These are phyloP conservation scores for Tuber calosporum DNA, from an alignment of 495 filamentous ascomycete genomes.

Conservation along the genomic window DNA sequence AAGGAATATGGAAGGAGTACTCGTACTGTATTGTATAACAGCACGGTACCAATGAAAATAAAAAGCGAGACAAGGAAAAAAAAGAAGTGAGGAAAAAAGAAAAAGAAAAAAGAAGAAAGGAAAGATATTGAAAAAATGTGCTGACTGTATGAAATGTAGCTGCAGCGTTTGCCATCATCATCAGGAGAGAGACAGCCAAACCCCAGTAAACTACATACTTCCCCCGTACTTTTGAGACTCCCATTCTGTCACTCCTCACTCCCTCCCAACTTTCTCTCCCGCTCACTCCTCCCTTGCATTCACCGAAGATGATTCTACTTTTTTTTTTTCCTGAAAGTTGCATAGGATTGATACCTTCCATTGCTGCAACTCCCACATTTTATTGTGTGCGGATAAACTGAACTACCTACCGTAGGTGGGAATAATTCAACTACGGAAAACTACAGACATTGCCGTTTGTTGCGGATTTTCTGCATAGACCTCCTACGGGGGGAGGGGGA, in stretches of 20 bases:
- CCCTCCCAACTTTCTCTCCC: not conserved
- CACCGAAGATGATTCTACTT: constrained; percentile 2
- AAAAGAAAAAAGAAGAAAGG: constrained; percentile 17
- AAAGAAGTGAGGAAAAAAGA: constrained; percentile 14
- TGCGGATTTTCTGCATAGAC: constrained; percentile 19
- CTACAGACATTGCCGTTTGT: constrained; percentile 33
- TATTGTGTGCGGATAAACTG: constrained; percentile 26
- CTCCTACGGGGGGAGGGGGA: constrained; percentile 17
- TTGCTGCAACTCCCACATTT: constrained; percentile 20
- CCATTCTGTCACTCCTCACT: not conserved
- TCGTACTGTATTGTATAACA: not conserved
- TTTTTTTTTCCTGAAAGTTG: constrained; percentile 14
- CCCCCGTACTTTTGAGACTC: constrained; percentile 12
- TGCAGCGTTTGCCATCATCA: constrained; percentile 8
- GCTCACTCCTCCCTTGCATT: constrained; percentile 2
- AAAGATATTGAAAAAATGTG: constrained; percentile 21
- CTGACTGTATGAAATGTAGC: not conserved
- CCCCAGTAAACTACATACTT: constrained; percentile 17
- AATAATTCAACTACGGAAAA: constrained; percentile 31
- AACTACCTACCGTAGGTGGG: constrained; percentile 15
- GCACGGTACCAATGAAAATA: constrained; percentile 17
- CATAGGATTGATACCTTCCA: constrained; percentile 20
- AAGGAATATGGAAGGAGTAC: constrained; percentile 6
- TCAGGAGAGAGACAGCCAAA: constrained; percentile 16
- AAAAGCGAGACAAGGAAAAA: constrained; percentile 19